Conservation (phyloP, 257 asterid genomes). For the Solanum acaule region DNA sequence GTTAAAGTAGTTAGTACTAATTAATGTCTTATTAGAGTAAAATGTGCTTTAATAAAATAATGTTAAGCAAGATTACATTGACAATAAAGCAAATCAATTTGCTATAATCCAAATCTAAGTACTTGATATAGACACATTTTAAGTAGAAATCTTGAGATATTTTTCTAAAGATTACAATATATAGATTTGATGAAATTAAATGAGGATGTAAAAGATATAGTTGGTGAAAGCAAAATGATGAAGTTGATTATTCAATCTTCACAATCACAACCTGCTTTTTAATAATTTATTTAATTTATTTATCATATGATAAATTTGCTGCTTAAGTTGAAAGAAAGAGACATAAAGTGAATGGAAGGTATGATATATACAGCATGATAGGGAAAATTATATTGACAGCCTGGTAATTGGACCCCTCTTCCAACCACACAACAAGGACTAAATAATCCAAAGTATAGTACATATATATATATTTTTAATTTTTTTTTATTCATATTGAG, state of each 20-base stretch:
- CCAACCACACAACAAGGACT: slow-evolving; percentile 12
- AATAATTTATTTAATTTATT: background rate
- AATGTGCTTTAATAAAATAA: background rate
- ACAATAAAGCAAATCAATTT: background rate
- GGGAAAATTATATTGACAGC: slow-evolving; percentile 31
- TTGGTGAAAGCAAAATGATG: slow-evolving; percentile 36
- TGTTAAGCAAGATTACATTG: background rate
- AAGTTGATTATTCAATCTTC: slow-evolving; percentile 6
- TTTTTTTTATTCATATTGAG: background rate
- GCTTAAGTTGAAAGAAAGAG: slow-evolving; percentile 50
- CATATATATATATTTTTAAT: background rate
- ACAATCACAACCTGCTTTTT: slow-evolving; percentile 4
- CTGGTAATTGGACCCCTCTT: slow-evolving; percentile 40
- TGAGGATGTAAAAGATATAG: slow-evolving; percentile 11
- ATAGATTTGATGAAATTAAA: background rate
- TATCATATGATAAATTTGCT: slow-evolving; percentile 23
- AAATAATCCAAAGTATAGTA: background rate
- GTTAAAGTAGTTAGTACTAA: background rate
- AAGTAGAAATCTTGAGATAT: background rate
- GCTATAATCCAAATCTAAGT: background rate
- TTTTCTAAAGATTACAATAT: background rate
- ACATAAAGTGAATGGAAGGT: slow-evolving; percentile 40
- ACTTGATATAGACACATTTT: background rate
- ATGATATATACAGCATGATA: slow-evolving; percentile 21
- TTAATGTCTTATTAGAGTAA: background rate